A percentile compares a stretch with the other conserved stretches of the same genome.
Conservation (phyloP, 179 eudicot genomes). For the Silene vulgaris region DNA sequence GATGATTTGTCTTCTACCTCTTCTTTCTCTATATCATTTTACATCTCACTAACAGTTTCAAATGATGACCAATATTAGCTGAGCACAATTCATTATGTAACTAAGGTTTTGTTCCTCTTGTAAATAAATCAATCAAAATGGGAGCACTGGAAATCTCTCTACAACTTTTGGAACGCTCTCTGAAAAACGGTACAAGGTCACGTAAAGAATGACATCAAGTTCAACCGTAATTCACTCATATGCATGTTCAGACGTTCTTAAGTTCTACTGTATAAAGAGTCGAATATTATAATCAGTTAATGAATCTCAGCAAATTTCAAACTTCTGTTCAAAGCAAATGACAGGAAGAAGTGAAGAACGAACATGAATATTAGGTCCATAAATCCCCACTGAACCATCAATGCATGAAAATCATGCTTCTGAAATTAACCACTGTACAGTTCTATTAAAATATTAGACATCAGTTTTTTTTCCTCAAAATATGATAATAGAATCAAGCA, state of each 20-base stretch:
- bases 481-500: background rate
- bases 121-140: too few species aligned
- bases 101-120: background rate
- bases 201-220: too few species aligned
- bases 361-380: background rate
- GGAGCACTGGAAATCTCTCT: too few species aligned
- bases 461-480: background rate
- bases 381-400: background rate
- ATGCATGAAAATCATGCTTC: background rate
- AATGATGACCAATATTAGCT: background rate
- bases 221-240: too few species aligned
- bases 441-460: background rate
- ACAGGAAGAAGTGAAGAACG: background rate
- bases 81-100: background rate
- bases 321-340: background rate
- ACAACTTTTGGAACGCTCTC: too few species aligned
- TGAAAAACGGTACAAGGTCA: too few species aligned
- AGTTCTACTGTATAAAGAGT: too few species aligned
- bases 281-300: too few species aligned
- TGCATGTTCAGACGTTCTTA: too few species aligned
- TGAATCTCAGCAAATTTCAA: too few species aligned
- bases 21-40: background rate
- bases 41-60: background rate
- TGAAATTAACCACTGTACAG: background rate
- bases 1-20: background rate